These are phyloP conservation scores for Gonapodya sp. DNA, from an alignment of 192 early-diverging fungal genomes.

Conservation along the genomic window DNA sequence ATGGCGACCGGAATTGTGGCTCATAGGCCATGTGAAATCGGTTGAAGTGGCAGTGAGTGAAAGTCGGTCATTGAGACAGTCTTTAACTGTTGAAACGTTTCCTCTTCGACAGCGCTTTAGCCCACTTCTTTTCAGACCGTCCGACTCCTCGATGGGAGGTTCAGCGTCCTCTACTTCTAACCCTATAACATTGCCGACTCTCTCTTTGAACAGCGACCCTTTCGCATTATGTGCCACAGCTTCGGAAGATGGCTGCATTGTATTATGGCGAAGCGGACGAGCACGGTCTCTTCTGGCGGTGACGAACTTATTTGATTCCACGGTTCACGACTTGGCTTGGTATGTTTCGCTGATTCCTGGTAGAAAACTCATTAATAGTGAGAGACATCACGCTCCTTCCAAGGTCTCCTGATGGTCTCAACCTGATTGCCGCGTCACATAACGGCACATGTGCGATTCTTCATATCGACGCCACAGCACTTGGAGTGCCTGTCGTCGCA, in stretches of 20 bases:
- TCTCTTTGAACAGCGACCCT: background rate
- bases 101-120: no score
- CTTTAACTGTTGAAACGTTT: no score
- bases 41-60: conserved; percentile 70
- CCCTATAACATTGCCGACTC: conserved; percentile 54
- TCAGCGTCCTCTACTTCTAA: no score
- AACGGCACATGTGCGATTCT: conserved; percentile 79
- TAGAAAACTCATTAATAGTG: background rate
- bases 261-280: conserved; percentile 41
- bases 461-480: background rate
- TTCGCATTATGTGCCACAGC: background rate
- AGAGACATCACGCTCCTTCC: background rate
- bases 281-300: conserved; percentile 60
- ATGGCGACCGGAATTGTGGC: conserved; percentile 66
- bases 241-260: background rate
- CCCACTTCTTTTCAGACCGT: no score
- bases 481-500: background rate
- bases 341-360: conserved; percentile 14
- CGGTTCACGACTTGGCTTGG: conserved; percentile 82
- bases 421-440: conserved; percentile 79
- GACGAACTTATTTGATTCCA: conserved; percentile 68
- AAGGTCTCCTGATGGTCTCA: conserved; percentile 63
- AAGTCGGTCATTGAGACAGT: no score
- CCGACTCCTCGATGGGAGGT: no score
- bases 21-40: conserved; percentile 81